phyloP scores from a whole-genome alignment of 2,329 filamentous ascomycete species.

The Fusarium illudens region DNA sequence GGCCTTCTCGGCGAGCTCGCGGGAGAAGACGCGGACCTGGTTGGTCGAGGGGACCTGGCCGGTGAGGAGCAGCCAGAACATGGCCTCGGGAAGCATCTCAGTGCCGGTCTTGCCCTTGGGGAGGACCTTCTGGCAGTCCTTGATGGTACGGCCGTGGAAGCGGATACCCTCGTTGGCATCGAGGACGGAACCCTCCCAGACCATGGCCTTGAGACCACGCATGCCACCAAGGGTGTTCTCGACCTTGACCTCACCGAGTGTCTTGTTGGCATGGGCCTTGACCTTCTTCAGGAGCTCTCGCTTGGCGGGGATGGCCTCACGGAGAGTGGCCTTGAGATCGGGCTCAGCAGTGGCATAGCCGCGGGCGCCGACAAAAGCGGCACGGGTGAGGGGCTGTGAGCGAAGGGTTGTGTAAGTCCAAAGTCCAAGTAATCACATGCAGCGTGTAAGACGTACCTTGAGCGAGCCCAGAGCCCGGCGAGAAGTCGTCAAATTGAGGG shows the following conservation, averaged over 20 bases:
- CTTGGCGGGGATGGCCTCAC: slow-evolving; percentile 87
- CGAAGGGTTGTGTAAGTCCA: background rate
- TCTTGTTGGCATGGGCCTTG: slow-evolving; percentile 83
- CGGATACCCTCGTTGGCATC: slow-evolving; percentile 97
- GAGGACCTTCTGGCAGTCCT: slow-evolving; percentile 93
- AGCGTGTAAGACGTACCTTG: slow-evolving; percentile 58
- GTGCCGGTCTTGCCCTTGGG: slow-evolving; percentile 92
- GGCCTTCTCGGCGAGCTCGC: slow-evolving; percentile 87
- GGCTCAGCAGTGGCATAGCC: slow-evolving; percentile 82
- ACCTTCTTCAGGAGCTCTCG: slow-evolving; percentile 93
- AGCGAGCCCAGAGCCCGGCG: slow-evolving; percentile 70
- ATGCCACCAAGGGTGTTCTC: slow-evolving; percentile 96
- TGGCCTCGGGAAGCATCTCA: slow-evolving; percentile 97
- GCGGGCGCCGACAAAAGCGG: slow-evolving; percentile 52
- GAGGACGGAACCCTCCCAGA: slow-evolving; percentile 98
- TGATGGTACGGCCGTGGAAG: slow-evolving; percentile 97
- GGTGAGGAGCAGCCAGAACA: slow-evolving; percentile 99
- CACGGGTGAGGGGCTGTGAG: slow-evolving; percentile 45
- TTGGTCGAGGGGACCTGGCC: slow-evolving; percentile 85
- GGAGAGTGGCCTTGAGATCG: slow-evolving; percentile 88
- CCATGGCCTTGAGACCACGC: slow-evolving; percentile 96
- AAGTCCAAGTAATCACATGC: background rate
- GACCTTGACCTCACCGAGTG: slow-evolving; percentile 91
- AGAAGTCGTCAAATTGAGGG: slow-evolving; percentile 69
- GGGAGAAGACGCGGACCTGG: slow-evolving; percentile 84